Evolutionary conservation across 768 basidiomycete species (phyloP).

Genomic region (Scleroderma citrinum): DNA sequence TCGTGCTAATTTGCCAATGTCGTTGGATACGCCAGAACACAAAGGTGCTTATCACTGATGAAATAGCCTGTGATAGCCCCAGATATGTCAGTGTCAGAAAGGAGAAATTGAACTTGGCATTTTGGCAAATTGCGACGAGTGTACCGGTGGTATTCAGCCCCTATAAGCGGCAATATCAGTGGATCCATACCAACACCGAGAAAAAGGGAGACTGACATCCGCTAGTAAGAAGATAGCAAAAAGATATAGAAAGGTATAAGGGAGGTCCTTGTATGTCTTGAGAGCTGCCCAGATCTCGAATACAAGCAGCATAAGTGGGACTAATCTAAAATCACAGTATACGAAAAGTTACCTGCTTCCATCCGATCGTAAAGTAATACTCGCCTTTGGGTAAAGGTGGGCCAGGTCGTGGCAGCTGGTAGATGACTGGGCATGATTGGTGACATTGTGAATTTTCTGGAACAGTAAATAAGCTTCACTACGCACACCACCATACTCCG

Average conservation of each 20-base stretch:
- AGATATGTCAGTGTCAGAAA: conserved; percentile 79
- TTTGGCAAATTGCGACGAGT: conserved; percentile 70
- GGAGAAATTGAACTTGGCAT: conserved; percentile 74
- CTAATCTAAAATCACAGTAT: background rate
- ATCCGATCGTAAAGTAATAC: conserved; percentile 74
- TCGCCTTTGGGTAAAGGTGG: conserved; percentile 73
- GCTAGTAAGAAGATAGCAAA: conserved; percentile 73
- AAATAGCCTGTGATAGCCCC: conserved; percentile 67
- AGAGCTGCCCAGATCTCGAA: conserved; percentile 67
- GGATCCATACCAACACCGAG: background rate
- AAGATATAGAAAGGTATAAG: conserved; percentile 78
- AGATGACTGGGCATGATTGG: conserved; percentile 51
- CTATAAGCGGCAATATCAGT: conserved; percentile 29
- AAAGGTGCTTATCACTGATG: conserved; percentile 63
- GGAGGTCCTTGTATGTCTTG: conserved; percentile 71
- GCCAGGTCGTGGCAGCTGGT: conserved; percentile 80
- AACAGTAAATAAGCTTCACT: no score
- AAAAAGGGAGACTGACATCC: conserved; percentile 42
- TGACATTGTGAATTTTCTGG: no score
- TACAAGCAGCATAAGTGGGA: background rate
- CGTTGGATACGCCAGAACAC: conserved; percentile 81
- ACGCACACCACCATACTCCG: conserved; percentile 87
- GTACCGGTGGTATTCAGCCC: conserved; percentile 78
- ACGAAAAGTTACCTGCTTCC: conserved; percentile 59
- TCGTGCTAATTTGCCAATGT: conserved; percentile 72